These are phyloP conservation scores for Talaromyces sp. DNA, from an alignment of 2,329 filamentous ascomycete genomes.

Conservation along the genomic window DNA sequence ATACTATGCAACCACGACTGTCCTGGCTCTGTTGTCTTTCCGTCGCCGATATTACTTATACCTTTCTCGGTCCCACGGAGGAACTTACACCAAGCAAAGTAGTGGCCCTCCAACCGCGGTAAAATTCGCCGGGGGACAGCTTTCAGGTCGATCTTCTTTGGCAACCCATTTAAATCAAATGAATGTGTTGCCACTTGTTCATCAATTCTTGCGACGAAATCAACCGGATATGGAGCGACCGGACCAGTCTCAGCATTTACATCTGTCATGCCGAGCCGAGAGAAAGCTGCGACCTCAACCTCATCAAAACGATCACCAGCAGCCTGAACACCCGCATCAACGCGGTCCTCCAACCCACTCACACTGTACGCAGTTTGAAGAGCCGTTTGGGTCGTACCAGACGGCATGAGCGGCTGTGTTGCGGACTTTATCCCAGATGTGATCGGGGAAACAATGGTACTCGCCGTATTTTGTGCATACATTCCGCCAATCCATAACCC, in stretches of 20 bases:
- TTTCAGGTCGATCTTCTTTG: slow-evolving; percentile 55
- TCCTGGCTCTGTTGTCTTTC: neutral
- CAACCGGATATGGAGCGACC: slow-evolving; percentile 30
- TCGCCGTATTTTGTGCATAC: slow-evolving; percentile 38
- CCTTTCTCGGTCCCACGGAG: neutral
- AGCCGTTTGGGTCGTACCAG: slow-evolving; percentile 31
- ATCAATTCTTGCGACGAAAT: slow-evolving; percentile 32
- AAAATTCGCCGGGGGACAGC: slow-evolving; percentile 53
- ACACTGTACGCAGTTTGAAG: slow-evolving; percentile 31
- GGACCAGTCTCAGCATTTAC: slow-evolving; percentile 30
- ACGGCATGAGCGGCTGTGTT: slow-evolving; percentile 29
- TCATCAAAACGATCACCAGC: slow-evolving; percentile 40
- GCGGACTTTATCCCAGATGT: slow-evolving; percentile 26
- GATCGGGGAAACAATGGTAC: slow-evolving; percentile 26
- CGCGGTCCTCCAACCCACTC: slow-evolving; percentile 28
- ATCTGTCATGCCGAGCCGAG: slow-evolving; percentile 33
- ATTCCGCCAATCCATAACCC: slow-evolving; percentile 48
- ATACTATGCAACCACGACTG: slow-evolving; percentile 58
- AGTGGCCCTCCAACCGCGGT: slow-evolving; percentile 58
- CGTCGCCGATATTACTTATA: neutral
- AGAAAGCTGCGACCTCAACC: slow-evolving; percentile 31
- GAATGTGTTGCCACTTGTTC: neutral
- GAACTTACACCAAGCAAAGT: slow-evolving; percentile 58
- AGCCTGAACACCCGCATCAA: slow-evolving; percentile 28
- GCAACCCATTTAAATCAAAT: slow-evolving; percentile 45